Conservation (phyloP, 805 yeast species). For the Candida namnaoensis region DNA sequence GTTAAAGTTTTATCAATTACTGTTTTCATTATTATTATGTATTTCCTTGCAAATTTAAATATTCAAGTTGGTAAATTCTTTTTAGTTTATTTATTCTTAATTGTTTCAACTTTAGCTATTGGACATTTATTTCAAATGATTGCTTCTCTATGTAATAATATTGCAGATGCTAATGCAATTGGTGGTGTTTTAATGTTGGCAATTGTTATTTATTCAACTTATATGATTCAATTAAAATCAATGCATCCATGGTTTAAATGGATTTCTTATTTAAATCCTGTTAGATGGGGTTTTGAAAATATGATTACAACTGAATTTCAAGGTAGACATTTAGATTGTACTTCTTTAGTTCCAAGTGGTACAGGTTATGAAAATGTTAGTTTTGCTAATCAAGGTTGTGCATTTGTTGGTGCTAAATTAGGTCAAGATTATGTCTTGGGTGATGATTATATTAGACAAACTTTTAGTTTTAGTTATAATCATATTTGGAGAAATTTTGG, state of each 20-base stretch:
- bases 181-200: constrained; percentile 47
- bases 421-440: constrained; percentile 52
- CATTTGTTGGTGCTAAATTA: constrained; percentile 48
- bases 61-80: constrained; percentile 46
- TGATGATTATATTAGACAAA: constrained; percentile 37
- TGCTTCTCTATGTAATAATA: constrained; percentile 39
- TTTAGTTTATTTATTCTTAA: constrained; percentile 35
- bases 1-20: constrained; percentile 39
- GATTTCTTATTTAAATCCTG: constrained; percentile 51
- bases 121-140: constrained; percentile 43
- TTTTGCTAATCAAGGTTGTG: constrained; percentile 39
- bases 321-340: constrained; percentile 45
- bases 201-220: constrained; percentile 54
- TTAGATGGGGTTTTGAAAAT: constrained; percentile 52
- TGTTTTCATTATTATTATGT: constrained; percentile 37
- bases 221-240: constrained; percentile 46
- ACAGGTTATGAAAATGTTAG: constrained; percentile 34
- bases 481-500: constrained; percentile 84
- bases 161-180: constrained; percentile 51
- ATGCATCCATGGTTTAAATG: constrained; percentile 72
- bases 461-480: constrained; percentile 41
- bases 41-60: constrained; percentile 48
- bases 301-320: constrained; percentile 61
- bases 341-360: constrained; percentile 52
- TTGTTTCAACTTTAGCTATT: constrained; percentile 36